phyloP scores from a whole-genome alignment of 208 protist genomes.

The Leishmania tarentolae region DNA sequence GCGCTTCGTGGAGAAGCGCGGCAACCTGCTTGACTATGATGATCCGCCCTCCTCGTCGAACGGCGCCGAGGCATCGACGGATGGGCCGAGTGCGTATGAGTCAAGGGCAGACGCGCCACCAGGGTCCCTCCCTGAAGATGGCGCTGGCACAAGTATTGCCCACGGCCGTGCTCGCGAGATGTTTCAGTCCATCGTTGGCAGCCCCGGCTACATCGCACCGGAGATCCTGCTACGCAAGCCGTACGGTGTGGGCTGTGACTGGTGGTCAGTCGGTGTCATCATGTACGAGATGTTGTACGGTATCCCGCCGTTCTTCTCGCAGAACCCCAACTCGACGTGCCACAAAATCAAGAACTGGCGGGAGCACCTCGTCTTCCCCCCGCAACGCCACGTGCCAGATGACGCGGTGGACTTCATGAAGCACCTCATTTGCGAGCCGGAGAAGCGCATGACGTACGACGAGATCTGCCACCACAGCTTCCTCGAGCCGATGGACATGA shows the following conservation, averaged over 20 bases:
- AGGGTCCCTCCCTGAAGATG: background rate
- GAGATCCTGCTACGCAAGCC: slow-evolving; percentile 94
- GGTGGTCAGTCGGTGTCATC: slow-evolving; percentile 98
- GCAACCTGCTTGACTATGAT: slow-evolving; percentile 72
- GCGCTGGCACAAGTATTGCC: slow-evolving; percentile 19
- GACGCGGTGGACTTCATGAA: slow-evolving; percentile 93
- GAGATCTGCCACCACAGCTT: slow-evolving; percentile 86
- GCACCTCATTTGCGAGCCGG: slow-evolving; percentile 86
- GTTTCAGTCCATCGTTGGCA: slow-evolving; percentile 95
- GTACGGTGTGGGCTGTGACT: slow-evolving; percentile 97
- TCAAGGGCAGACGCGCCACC: slow-evolving; percentile 4
- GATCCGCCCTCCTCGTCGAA: slow-evolving; percentile 22
- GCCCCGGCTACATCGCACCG: slow-evolving; percentile 97
- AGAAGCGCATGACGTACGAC: slow-evolving; percentile 77
- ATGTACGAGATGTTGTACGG: slow-evolving; percentile 98
- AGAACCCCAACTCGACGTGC: slow-evolving; percentile 91
- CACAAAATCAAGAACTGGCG: slow-evolving; percentile 95
- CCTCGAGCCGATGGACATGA: slow-evolving; percentile 73
- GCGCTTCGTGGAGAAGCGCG: slow-evolving; percentile 69
- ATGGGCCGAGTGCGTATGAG: slow-evolving; percentile 15
- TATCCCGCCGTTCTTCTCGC: slow-evolving; percentile 95
- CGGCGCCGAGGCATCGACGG: slow-evolving; percentile 5
- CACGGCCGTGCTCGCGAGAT: slow-evolving; percentile 49
- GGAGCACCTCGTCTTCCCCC: slow-evolving; percentile 89
- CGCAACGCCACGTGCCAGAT: slow-evolving; percentile 75